These are phyloP conservation scores for Moesziomyces aphidis DNA, from an alignment of 1,284 basidiomycete species.

Conservation along the genomic window DNA sequence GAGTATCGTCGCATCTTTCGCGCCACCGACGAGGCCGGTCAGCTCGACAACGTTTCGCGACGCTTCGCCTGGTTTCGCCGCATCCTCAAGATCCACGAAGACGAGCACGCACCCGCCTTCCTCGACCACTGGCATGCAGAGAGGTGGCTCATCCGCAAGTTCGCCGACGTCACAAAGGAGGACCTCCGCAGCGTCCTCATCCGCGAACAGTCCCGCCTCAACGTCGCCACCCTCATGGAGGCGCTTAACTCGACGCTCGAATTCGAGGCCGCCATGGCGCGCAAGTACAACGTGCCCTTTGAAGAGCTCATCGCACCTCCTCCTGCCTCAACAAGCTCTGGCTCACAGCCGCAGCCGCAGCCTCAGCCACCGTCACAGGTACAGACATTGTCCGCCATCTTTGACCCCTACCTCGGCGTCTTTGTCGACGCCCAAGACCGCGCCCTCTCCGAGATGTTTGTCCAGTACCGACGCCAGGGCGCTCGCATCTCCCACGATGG, in stretches of 20 bases:
- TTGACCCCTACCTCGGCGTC: conserved; percentile 89
- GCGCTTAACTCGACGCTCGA: conserved; percentile 63
- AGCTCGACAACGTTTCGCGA: conserved; percentile 92
- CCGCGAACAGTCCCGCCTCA: conserved; percentile 55
- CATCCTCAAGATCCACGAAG: conserved; percentile 87
- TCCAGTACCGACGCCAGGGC: conserved; percentile 38
- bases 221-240: conserved; percentile 60
- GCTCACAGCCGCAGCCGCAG: conserved; percentile 1
- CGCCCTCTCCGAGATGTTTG: conserved; percentile 64
- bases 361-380: conserved; percentile 20
- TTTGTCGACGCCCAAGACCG: conserved; percentile 97
- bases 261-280: conserved; percentile 57
- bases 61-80: conserved; percentile 96
- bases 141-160: conserved; percentile 55
- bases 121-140: conserved; percentile 58
- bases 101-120: conserved; percentile 74
- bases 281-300: conserved; percentile 51
- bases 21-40: conserved; percentile 77
- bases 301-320: conserved; percentile 39
- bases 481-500: conserved; percentile 33
- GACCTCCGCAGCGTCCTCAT: conserved; percentile 63
- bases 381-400: conserved; percentile 76
- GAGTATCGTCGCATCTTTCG: conserved; percentile 96
- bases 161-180: conserved; percentile 64
- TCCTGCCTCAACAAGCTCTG: neutral